These are phyloP conservation scores for Santalum album DNA, from an alignment of 164 flowering plant genomes.

Conservation along the genomic window DNA sequence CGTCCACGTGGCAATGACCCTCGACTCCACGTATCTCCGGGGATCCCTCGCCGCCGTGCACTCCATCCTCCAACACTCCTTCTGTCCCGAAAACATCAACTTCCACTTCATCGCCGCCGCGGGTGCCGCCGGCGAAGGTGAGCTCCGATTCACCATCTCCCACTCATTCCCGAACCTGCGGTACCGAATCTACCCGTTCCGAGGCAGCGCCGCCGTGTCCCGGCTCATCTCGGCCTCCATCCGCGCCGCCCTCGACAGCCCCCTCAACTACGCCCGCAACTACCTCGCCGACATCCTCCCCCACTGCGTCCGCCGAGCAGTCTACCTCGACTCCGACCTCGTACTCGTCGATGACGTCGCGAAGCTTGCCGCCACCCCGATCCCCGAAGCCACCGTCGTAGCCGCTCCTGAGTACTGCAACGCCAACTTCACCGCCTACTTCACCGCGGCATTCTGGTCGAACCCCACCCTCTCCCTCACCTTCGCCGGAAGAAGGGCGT, in stretches of 20 bases:
- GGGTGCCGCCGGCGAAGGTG: conserved; percentile 24
- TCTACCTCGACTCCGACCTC: conserved; percentile 81
- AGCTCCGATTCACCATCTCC: conserved; percentile 30
- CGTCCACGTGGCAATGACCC: conserved; percentile 79
- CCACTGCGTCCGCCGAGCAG: conserved; percentile 44
- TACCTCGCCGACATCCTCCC: conserved; percentile 70
- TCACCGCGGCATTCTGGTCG: conserved; percentile 75
- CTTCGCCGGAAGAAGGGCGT: conserved; percentile 43
- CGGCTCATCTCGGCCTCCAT: conserved; percentile 78
- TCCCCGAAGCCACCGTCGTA: conserved; percentile 35
- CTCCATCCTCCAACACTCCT: conserved; percentile 77
- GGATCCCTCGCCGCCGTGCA: conserved; percentile 87
- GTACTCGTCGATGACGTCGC: conserved; percentile 75
- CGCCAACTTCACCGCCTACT: conserved; percentile 75
- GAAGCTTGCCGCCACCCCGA: conserved; percentile 46
- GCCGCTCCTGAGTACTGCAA: conserved; percentile 88
- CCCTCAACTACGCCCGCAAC: conserved; percentile 76
- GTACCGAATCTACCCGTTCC: conserved; percentile 42
- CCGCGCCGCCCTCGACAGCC: conserved; percentile 79
- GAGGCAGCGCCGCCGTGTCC: conserved; percentile 33
- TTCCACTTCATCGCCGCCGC: conserved; percentile 67
- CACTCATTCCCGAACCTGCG: conserved; percentile 59
- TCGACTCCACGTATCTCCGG: conserved; percentile 62
- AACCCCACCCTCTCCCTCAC: conserved; percentile 55
- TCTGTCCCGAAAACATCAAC: conserved; percentile 62